Evolutionary conservation across 1,139 yeast species (phyloP), one percentile per base, ranked within the genome.

Genomic region (Arxiozyma slooffiae): DNA sequence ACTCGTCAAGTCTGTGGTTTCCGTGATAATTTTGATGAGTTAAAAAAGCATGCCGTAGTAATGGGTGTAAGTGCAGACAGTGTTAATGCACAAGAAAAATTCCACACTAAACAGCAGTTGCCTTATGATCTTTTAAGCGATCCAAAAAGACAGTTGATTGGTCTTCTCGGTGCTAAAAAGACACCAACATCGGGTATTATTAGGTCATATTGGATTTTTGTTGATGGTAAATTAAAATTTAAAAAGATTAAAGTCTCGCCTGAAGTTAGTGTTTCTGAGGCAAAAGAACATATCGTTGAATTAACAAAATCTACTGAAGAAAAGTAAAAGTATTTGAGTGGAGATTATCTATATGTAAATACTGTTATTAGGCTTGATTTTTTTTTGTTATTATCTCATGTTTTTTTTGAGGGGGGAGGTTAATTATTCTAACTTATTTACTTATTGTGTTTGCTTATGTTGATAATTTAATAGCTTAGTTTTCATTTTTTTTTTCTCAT

Each of bases 1-100:
- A 89, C 94, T 0, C 78, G 89, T 61, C 98, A 92, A 70, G 97
- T 89, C 1, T 78, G 86, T 67, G 97, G 96, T 0, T 92, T 85
- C 67, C 81, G 92, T 60, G 82, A 79, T 58, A 79, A 79, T 59
- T 81, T 71, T 63, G 73, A 76, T 14, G 76, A 77, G 46, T 77
- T 87, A 59, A 68, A 72, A 44, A 67, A 72, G 23, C 72, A 76
- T 48, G 79, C 83, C 20, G 71, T 77, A 0, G 78, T 85, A 1
- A 76, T 76, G 56, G 94, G 94, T 0, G 67, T 85, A 46, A 82
- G 92, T 58, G 81, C 89, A 6, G 97, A 89, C 64, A 63, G 79
- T 16, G 82, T 86, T 38, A 77, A 77, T 52, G 77, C 95, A 8
- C 97, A 90, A 69, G 78, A 80, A 68, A 79, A 72, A 49, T 92